Percentiles rank a stretch among this genome's conserved stretches.
Conservation (phyloP, 306 rosid genomes). For the Bauhinia variegata region DNA sequence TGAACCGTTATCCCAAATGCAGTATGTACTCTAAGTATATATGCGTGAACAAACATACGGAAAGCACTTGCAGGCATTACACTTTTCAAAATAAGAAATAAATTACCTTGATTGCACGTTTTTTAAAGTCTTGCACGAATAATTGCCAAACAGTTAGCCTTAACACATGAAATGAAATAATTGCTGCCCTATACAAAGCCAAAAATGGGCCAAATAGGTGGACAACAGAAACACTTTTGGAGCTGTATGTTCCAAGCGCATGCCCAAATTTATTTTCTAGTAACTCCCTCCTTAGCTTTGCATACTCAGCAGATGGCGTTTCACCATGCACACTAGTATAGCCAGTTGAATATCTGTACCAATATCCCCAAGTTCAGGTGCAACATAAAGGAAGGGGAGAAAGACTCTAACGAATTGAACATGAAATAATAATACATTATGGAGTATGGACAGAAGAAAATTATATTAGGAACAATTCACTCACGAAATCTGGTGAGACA, state of each 20-base stretch:
- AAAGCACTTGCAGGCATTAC: constrained; percentile 22
- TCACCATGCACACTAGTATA: constrained; percentile 93
- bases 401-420: constrained; percentile 25
- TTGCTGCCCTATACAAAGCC: constrained; percentile 87
- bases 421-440: not conserved
- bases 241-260: constrained; percentile 70
- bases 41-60: not conserved
- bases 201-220: constrained; percentile 80
- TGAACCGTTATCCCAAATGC: constrained; percentile 18
- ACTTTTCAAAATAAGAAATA: not conserved
- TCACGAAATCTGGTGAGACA: constrained; percentile 65
- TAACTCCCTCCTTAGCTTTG: constrained; percentile 84
- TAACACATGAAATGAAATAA: constrained; percentile 79
- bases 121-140: constrained; percentile 63
- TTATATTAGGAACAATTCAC: constrained; percentile 34
- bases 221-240: constrained; percentile 61
- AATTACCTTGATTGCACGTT: constrained; percentile 81
- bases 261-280: constrained; percentile 80
- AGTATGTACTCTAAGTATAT: not conserved
- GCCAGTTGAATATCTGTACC: constrained; percentile 74
- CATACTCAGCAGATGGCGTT: constrained; percentile 86
- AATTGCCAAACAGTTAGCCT: constrained; percentile 75
- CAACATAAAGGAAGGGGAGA: constrained; percentile 2
- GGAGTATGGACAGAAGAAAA: constrained; percentile 9
- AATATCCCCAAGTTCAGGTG: constrained; percentile 30